phyloP scores from a whole-genome alignment of 2,329 filamentous ascomycete genomes.

The Phyllosticta paracitricarpa region DNA sequence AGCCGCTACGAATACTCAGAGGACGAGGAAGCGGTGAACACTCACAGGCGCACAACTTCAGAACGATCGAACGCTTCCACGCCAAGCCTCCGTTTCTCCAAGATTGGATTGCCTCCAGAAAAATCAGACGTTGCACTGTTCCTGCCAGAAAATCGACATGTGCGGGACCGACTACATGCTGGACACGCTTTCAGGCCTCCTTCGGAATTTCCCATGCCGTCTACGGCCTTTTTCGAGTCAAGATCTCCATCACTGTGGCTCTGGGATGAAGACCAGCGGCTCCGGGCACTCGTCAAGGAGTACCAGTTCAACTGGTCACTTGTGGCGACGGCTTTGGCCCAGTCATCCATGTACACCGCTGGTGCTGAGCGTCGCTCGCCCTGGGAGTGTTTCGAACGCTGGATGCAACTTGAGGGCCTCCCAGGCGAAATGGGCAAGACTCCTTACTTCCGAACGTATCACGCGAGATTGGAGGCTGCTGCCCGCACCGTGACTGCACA shows the following conservation, averaged over 20 bases:
- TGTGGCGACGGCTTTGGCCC: constrained; percentile 69
- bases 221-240: constrained; percentile 81
- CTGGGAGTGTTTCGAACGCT: constrained; percentile 98
- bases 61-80: constrained; percentile 33
- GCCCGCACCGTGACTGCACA: constrained; percentile 49
- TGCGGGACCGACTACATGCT: constrained; percentile 81
- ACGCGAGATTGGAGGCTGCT: constrained; percentile 52
- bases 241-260: constrained; percentile 87
- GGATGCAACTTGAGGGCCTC: constrained; percentile 83
- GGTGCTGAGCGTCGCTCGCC: constrained; percentile 83
- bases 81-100: constrained; percentile 28
- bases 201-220: constrained; percentile 83
- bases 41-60: constrained; percentile 29
- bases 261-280: constrained; percentile 77
- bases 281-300: constrained; percentile 75
- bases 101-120: constrained; percentile 51
- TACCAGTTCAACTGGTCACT: constrained; percentile 98
- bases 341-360: constrained; percentile 68
- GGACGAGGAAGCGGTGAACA: constrained; percentile 47
- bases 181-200: constrained; percentile 90
- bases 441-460: constrained; percentile 79
- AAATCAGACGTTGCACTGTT: constrained; percentile 78
- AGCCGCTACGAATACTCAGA: constrained; percentile 76
- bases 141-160: constrained; percentile 76
- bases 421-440: constrained; percentile 92